Percentiles rank a stretch among this genome's conserved stretches.
These are phyloP conservation scores for Tricholoma terreum DNA, from an alignment of 768 basidiomycete genomes.

Conservation along the genomic window DNA sequence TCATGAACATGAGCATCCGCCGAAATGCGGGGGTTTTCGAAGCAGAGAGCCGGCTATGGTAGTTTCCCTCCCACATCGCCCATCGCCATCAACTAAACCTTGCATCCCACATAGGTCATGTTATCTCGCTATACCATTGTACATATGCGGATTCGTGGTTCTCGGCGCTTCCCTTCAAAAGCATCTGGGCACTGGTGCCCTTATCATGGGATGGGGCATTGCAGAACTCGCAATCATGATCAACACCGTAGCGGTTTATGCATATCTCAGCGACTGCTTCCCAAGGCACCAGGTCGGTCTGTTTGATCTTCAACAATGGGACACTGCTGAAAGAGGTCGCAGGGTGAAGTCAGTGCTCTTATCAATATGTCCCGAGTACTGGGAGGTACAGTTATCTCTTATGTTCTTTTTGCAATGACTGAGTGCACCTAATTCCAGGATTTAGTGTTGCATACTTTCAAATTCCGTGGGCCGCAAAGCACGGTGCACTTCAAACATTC, in stretches of 20 bases:
- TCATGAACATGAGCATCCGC: slow-evolving; percentile 43
- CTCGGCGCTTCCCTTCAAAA: slow-evolving; percentile 56
- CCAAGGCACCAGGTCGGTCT: slow-evolving; percentile 28
- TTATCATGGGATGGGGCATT: slow-evolving; percentile 69
- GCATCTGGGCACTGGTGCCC: slow-evolving; percentile 46
- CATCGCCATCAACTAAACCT: neutral
- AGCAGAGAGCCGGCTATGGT: slow-evolving; percentile 62
- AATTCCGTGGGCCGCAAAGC: slow-evolving; percentile 57
- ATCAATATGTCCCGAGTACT: slow-evolving; percentile 55
- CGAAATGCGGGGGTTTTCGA: slow-evolving; percentile 57
- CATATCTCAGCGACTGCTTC: slow-evolving; percentile 31
- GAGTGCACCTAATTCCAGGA: slow-evolving; percentile 23
- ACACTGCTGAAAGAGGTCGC: neutral
- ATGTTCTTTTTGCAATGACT: neutral
- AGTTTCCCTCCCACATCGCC: slow-evolving; percentile 8
- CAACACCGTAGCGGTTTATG: slow-evolving; percentile 60
- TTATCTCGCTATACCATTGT: slow-evolving; percentile 58
- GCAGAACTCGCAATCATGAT: slow-evolving; percentile 55
- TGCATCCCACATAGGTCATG: slow-evolving; percentile 41
- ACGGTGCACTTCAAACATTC: slow-evolving; percentile 60
- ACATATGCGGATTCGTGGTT: slow-evolving; percentile 57
- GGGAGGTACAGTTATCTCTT: slow-evolving; percentile 36
- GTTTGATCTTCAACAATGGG: neutral
- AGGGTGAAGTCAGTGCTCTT: slow-evolving; percentile 64
- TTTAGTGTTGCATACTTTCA: slow-evolving; percentile 69